Percentiles rank a stretch among this genome's conserved stretches.
Evolutionary conservation across 208 protist genomes (phyloP).

Genomic region (Naegleria gruberi): DNA sequence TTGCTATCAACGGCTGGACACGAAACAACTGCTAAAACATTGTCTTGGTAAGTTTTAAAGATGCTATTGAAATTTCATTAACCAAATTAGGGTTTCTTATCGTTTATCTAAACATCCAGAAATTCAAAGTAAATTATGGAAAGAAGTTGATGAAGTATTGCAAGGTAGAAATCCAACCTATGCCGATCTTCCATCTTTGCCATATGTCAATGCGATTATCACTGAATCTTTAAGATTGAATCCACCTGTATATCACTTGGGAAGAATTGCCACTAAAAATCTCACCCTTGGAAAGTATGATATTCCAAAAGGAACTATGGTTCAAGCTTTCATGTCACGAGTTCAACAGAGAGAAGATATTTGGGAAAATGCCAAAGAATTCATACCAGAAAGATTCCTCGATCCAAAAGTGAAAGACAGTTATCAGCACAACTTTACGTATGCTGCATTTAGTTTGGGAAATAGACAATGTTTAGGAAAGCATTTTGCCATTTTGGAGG

Average conservation of each 20-base stretch:
- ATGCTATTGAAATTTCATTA: too few species aligned
- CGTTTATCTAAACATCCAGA: too few species aligned
- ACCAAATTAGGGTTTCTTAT: too few species aligned
- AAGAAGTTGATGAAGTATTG: too few species aligned
- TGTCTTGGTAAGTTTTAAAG: too few species aligned
- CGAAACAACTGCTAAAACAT: too few species aligned
- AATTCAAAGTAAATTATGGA: too few species aligned
- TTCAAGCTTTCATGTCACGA: neutral
- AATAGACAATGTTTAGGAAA: neutral
- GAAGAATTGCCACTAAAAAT: neutral
- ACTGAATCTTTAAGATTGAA: neutral
- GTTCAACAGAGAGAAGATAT: neutral
- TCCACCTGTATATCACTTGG: neutral
- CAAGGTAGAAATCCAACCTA: too few species aligned
- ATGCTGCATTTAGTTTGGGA: neutral
- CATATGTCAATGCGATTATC: neutral
- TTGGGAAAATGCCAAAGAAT: slow-evolving; percentile 5
- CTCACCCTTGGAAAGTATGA: neutral
- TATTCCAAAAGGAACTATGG: neutral
- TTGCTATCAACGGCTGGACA: too few species aligned
- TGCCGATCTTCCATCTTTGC: too few species aligned
- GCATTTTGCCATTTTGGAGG: neutral
- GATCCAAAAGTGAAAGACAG: neutral
- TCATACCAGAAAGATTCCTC: neutral
- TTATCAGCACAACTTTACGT: neutral